Evolutionary conservation across 169 alveolate genomes (phyloP).

Genomic region (Hepatocystis sp.): DNA sequence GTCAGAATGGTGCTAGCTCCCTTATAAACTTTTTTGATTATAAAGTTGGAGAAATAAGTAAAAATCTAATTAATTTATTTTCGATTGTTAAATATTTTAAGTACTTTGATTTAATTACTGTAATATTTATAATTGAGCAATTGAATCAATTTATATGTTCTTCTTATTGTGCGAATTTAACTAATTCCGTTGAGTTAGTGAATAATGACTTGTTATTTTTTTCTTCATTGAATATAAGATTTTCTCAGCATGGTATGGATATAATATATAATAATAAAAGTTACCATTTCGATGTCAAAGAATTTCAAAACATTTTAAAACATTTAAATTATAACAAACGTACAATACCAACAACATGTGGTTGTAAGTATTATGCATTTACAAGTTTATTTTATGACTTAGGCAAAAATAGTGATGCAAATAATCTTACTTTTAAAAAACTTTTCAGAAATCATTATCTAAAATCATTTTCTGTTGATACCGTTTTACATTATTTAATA

Average conservation of each 20-base stretch:
- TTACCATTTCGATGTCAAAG: background rate
- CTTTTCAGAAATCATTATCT: no score
- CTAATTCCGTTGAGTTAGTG: constrained; percentile 30
- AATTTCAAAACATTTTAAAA: constrained; percentile 13
- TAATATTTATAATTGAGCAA: constrained; percentile 30
- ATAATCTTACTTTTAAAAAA: no score
- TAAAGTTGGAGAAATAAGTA: constrained; percentile 13
- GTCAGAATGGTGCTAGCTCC: constrained; percentile 54
- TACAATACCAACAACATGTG: constrained; percentile 45
- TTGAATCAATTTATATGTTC: constrained; percentile 38
- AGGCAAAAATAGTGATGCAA: no score
- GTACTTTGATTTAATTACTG: constrained; percentile 25
- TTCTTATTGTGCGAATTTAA: constrained; percentile 55
- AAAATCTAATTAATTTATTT: constrained; percentile 19
- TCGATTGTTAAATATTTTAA: constrained; percentile 22
- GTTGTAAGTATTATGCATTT: constrained; percentile 47
- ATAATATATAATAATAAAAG: background rate
- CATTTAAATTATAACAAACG: constrained; percentile 29
- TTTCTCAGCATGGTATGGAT: constrained; percentile 12
- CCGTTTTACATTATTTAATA: no score
- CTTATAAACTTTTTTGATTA: constrained; percentile 55
- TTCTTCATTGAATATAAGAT: constrained; percentile 17
- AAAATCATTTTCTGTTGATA: no score
- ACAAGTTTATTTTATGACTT: no score
- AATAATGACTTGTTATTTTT: constrained; percentile 51